Evolutionary conservation across 176 grass and related monocot genomes (phyloP), one percentile per base, ranked within the genome.

Genomic region (Juncus inflexus): DNA sequence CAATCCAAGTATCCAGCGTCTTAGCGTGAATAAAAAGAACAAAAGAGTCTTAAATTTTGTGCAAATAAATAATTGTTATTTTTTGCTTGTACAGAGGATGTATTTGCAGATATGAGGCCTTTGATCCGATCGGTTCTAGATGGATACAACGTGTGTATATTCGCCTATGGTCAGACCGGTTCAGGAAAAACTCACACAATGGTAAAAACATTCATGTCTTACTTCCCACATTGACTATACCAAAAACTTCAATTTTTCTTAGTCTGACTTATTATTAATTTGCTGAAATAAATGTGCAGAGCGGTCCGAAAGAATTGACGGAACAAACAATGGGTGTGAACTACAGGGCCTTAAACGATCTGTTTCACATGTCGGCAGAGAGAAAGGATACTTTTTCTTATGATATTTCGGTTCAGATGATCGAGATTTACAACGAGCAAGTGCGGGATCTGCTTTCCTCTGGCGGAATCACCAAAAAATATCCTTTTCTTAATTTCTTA

Each of bases 361-460:
- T 97, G 62, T 97, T 97, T 73, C 74, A 86, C 64, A 73, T 96
- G 62, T 74, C 86, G 63, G 71, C 73, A 39, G 57, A 83, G 15
- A 89, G 91, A 57, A 86, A 71, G 40, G 87, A 74, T 28, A 86
- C 84, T 64, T 72, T 88, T 37, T 14, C 47, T 80, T 96, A 91
- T 67, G 84, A 96, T 72, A 91, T 91, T 45, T 65, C 70, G 42
- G 92, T 96, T 15, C 92, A 96, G 41, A 96, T 96, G 92, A 96
- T 96, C 52, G 92, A 96, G 79, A 96, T 96, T 42, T 96, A 96
- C 42, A 96, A 91, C 8, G 91, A 96, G 63, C 87, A 96, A 96
- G 91, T 96, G 59, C 79, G 87, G 53, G 92, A 97, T 73, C 82
- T 97, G 40, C 82, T 97, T 73, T 12, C 40, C 58, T 77, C 76